Evolutionary conservation across 345 rosid species (phyloP), one percentile per base, ranked within the genome.

Genomic region (Sapria himalayana): DNA sequence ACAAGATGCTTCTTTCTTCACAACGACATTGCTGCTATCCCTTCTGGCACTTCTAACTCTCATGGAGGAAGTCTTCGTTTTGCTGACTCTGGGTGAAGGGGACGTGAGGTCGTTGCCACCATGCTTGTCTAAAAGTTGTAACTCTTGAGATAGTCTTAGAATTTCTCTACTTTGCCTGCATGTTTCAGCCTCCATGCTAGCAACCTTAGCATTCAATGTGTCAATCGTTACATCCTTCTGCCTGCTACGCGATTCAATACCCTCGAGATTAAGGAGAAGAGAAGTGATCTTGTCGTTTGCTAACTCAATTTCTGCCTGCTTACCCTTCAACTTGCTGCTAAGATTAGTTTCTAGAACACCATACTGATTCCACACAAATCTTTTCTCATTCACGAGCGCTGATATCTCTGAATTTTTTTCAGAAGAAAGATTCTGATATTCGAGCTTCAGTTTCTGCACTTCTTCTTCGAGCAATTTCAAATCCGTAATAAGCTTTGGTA

Each of bases 291-390:
- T 77, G 29, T 59, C 44, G 39, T 74, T 77, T 9, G 76, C 85
- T 33, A 41, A 55, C 36, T 43, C 58, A 12, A 77, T 49, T 65
- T 84, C 89, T 22, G 62, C 57, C 23, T 52, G 60, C 52, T 72
- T 76, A 32, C 54, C 58, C 52, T 66, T 66, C 36, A 91, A 54
- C 48, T 69, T 82, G 32, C 46, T 51, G 9, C 56, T 58, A 40
- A 60, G 69, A 22, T 51, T 63, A 45, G 40, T 72, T 50, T 89
- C 84, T 43, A 67, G 27, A 41, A 55, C 19, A 43, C 64, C 70
- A 49, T 63, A 71, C 56, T 84, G 95, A 55, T 73, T 56, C 92
- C 92, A 71, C 2, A 71, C 60, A 52, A 86, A 86, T 32, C 67
- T 59, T 44, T 72, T 76, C 65, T 82, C 85, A 14, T 57, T 55